These are phyloP conservation scores for Gigaspora rosea DNA, from an alignment of 192 early-diverging fungal genomes.

Conservation along the genomic window DNA sequence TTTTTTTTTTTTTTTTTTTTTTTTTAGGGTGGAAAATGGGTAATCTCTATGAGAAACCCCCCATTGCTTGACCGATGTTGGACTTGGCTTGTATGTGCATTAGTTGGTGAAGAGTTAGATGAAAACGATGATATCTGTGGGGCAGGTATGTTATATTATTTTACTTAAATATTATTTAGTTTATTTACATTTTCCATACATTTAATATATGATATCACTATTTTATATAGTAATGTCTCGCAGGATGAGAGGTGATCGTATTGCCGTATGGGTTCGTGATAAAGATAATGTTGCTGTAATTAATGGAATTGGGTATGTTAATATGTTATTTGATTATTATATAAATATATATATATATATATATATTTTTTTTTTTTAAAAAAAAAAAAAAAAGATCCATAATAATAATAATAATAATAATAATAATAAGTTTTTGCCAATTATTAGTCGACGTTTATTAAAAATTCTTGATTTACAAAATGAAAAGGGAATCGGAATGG, in stretches of 20 bases:
- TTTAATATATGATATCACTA: neutral
- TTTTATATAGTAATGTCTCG: constrained; percentile 40
- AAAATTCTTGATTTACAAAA: constrained; percentile 41
- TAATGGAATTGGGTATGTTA: constrained; percentile 47
- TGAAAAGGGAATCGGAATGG: constrained; percentile 41
- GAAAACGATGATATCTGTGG: constrained; percentile 47
- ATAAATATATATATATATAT: neutral
- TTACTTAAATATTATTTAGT: neutral
- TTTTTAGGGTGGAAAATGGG: constrained; percentile 49
- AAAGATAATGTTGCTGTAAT: constrained; percentile 45
- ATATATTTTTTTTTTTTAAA: neutral
- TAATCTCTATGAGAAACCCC: constrained; percentile 40
- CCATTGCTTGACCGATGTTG: constrained; percentile 46
- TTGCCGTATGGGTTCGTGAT: constrained; percentile 49
- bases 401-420: too few relatives aligned
- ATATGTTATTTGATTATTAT: neutral
- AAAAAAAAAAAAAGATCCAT: neutral
- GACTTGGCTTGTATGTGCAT: constrained; percentile 44
- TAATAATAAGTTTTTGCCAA: neutral
- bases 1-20: neutral
- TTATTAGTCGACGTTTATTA: constrained; percentile 38
- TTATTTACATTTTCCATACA: neutral
- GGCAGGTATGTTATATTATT: constrained; percentile 36
- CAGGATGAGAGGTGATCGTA: constrained; percentile 40
- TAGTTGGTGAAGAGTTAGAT: constrained; percentile 48